phyloP scores from a whole-genome alignment of 352 stramenopile species.

The Phytophthora capsici region DNA sequence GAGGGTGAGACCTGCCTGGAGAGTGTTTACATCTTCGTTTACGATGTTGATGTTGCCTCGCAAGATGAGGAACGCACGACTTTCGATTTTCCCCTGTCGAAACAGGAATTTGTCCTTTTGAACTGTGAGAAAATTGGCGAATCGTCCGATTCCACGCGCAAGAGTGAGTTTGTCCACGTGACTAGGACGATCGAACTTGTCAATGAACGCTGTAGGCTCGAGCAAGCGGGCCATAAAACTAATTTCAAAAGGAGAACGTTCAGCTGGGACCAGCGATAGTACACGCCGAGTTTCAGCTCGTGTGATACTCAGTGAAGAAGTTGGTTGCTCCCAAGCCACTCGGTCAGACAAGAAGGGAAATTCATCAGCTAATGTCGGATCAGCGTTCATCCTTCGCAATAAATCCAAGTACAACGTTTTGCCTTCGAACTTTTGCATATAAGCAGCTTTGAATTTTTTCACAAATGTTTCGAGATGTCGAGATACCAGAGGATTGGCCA shows the following conservation, averaged over 20 bases:
- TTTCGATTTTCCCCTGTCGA: conserved; percentile 76
- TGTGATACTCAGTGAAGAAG: conserved; percentile 70
- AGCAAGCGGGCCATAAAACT: conserved; percentile 66
- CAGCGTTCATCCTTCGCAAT: conserved; percentile 63
- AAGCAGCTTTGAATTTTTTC: conserved; percentile 77
- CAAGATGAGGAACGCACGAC: conserved; percentile 81
- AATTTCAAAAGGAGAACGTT: conserved; percentile 50
- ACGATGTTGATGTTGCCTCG: conserved; percentile 81
- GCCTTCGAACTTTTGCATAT: conserved; percentile 79
- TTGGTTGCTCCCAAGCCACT: conserved; percentile 60
- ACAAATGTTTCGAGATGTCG: conserved; percentile 78
- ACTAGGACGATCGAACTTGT: conserved; percentile 70
- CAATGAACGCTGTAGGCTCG: conserved; percentile 61
- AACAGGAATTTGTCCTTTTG: conserved; percentile 65
- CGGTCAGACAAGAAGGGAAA: conserved; percentile 64
- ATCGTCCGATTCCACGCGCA: conserved; percentile 51
- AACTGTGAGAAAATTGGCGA: conserved; percentile 64
- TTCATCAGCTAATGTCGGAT: conserved; percentile 58
- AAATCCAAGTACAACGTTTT: conserved; percentile 81
- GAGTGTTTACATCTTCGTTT: conserved; percentile 64
- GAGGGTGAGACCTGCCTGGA: conserved; percentile 31
- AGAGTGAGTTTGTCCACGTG: conserved; percentile 59
- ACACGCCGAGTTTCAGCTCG: conserved; percentile 72
- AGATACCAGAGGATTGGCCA: conserved; percentile 72
- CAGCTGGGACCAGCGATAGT: conserved; percentile 42